These are phyloP conservation scores for Calocybe indica DNA, from an alignment of 768 basidiomycete species.

Conservation along the genomic window DNA sequence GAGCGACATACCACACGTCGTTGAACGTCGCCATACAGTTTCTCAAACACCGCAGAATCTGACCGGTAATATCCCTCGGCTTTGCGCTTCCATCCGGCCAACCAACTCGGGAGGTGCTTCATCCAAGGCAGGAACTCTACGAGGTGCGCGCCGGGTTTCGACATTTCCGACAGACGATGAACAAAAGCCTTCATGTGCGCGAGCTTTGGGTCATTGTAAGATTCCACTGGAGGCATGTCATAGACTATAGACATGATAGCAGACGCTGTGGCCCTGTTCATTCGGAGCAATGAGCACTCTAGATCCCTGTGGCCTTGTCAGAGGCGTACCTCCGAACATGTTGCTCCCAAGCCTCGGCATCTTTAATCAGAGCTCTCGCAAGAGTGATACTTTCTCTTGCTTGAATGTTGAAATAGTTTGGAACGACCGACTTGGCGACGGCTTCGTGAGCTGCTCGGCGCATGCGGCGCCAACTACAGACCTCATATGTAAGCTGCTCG, in stretches of 20 bases:
- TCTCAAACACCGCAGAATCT: conserved; percentile 17
- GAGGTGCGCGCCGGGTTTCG: conserved; percentile 23
- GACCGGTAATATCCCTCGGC: conserved; percentile 13
- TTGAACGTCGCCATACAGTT: conserved; percentile 10
- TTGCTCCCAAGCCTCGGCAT: not conserved
- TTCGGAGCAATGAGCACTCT: not conserved
- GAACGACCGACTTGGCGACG: not conserved
- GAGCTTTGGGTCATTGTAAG: conserved; percentile 9
- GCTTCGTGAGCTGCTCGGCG: not conserved
- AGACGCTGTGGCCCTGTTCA: conserved; percentile 8
- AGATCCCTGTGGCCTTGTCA: not conserved
- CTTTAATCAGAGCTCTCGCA: not conserved
- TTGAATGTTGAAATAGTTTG: not conserved
- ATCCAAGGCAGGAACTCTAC: conserved; percentile 28
- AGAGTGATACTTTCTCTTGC: not conserved
- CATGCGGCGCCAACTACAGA: not conserved
- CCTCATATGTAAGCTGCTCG: not conserved
- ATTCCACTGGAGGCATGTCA: conserved; percentile 7
- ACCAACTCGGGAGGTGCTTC: conserved; percentile 18
- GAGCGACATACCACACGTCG: conserved; percentile 2
- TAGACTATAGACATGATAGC: conserved; percentile 10
- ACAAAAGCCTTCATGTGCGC: conserved; percentile 12
- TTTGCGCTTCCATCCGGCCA: conserved; percentile 23
- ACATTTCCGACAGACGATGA: conserved; percentile 15
- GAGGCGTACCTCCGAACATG: not conserved